Conservation (phyloP, 352 stramenopile genomes). For the Thraustochytrium striatum region DNA sequence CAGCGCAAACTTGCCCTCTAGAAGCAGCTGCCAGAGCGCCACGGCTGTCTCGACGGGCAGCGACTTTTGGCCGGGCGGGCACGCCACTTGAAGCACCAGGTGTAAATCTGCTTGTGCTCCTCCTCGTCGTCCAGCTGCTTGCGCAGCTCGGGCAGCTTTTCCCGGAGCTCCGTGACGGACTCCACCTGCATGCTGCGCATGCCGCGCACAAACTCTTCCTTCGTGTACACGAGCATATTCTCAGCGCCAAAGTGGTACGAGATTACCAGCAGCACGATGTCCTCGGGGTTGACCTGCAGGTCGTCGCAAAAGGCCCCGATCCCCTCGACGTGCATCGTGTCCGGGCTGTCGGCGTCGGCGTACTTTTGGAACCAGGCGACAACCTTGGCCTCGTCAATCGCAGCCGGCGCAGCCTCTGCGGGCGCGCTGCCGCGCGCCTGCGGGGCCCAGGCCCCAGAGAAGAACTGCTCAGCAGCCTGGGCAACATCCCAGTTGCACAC, state of each 20-base stretch:
- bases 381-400: not conserved
- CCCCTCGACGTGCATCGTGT: conserved; percentile 22
- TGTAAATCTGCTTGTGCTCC: conserved; percentile 28
- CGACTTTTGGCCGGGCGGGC: conserved; percentile 36
- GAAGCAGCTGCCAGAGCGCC: conserved; percentile 38
- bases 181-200: conserved; percentile 1
- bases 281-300: conserved; percentile 14
- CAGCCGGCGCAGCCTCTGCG: not conserved
- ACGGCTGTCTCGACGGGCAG: conserved; percentile 34
- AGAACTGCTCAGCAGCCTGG: not conserved
- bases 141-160: conserved; percentile 12
- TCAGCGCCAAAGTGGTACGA: conserved; percentile 34
- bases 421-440: not conserved
- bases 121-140: conserved; percentile 4
- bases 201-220: conserved; percentile 32
- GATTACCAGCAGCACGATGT: conserved; percentile 30
- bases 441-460: not conserved
- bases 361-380: conserved; percentile 15
- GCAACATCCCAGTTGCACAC: not conserved
- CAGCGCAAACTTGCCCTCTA: conserved; percentile 11
- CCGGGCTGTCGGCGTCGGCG: conserved; percentile 22
- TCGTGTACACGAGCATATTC: conserved; percentile 45
- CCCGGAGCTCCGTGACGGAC: not conserved
- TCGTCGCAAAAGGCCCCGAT: conserved; percentile 30
- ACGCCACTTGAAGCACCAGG: conserved; percentile 20